Evolutionary conservation across 352 stramenopile species (phyloP), one percentile per base, ranked within the genome.

Genomic region (Phytophthora fragariaefolia): DNA sequence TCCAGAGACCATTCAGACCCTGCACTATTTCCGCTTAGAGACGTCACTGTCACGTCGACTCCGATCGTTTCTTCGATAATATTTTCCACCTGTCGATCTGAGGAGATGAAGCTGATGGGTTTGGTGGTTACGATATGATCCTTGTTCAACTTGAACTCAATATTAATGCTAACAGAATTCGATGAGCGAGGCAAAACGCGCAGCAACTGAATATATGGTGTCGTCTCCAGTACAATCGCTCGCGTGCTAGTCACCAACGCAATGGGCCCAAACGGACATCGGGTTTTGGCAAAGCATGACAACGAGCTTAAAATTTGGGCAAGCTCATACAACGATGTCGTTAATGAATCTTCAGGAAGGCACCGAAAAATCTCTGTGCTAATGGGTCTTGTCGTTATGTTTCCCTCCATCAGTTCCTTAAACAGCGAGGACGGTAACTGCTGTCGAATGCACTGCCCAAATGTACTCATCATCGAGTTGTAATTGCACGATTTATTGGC

Each of bases 221-320:
- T 45, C 10, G 55, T 70, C 18, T 70, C 62, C 47, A 70, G 24
- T 3, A 70, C 46, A 48, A 65, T 24, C 18, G 40, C 40, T 49
- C n/a, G 54, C 4, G 54, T 24, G 4, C 59, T 57, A 43, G 42
- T 3, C 23, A 70, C 47, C 23, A 48, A 27, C 10, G 46, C 45
- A 9, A 59, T 43, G 17, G 62, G 47, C 4, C 62, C 62, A 51
- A 70, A 70, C 27, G 62, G 62, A 45, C 62, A 70, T 10, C 28
- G 54, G 22, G 54, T 70, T 4, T 28, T 15, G 12, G 62, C 27
- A 26, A 70, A 70, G 18, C 55, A 66, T 9, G 62, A 48, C n/a
- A 70, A 45, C 18, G n/a, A 17, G n/a, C 7, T 46, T 26, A 26
- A 12, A 6, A 26, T 10, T 8, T 6, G 6, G 3, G 12, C 40